phyloP scores from a whole-genome alignment of 148 eudicot species.

The Linanthus parryae region DNA sequence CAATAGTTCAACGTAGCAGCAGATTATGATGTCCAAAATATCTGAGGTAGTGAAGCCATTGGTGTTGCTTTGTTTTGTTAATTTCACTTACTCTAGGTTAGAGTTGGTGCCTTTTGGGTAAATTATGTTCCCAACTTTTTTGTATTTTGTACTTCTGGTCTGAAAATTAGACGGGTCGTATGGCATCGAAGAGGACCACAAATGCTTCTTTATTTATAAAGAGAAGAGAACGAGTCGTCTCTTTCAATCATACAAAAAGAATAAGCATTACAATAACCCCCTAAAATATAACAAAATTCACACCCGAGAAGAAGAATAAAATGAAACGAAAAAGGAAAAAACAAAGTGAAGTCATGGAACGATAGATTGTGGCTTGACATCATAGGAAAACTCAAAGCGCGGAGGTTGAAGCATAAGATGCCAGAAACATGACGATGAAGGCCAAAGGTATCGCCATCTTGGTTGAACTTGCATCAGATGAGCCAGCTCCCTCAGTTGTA shows the following conservation, averaged over 20 bases:
- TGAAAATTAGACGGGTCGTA: neutral
- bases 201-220: neutral
- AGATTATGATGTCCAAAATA: no score
- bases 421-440: constrained; percentile 17
- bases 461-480: constrained; percentile 28
- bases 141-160: neutral
- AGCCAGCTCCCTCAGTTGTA: constrained; percentile 22
- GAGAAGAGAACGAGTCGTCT: neutral
- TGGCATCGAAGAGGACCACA: neutral
- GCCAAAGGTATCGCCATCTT: constrained; percentile 14
- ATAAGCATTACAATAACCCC: neutral
- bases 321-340: neutral
- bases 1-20: no score
- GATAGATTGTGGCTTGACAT: constrained; percentile 1
- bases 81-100: neutral
- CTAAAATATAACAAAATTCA: neutral
- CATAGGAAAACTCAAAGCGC: no score
- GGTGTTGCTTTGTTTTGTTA: neutral
- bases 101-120: no score
- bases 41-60: no score
- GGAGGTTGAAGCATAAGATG: constrained; percentile 13
- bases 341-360: neutral
- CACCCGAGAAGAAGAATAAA: neutral
- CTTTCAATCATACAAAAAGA: constrained; percentile 3
- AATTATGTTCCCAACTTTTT: neutral